Base-by-base conservation (phyloP, 805 yeast genomes). In the Debaryomyces hansenii region DNA sequence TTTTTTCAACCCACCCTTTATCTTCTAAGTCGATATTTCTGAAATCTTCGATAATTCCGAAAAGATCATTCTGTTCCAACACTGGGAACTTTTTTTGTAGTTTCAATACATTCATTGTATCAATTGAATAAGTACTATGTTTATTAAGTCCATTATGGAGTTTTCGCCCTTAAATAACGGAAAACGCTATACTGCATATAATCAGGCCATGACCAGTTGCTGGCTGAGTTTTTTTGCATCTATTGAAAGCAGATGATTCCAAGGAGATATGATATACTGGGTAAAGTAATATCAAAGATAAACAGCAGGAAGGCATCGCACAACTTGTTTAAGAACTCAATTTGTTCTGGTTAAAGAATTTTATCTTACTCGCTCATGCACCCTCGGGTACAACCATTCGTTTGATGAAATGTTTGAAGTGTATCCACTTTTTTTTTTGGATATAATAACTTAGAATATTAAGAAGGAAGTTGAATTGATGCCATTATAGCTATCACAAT, bases 1-100 rank as follows among this genome's bases (percentile, higher is more conserved):
- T 90, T 70, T 92, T 92, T 62, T 92, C 97, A 35, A 85, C 90
- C 82, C 90, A 90, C 9, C 99, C 99, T 56, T 86, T 83, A 59
- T 92, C 99, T 38, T 92, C 96, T 29, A 84, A 56, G 59, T 94
- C 99, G 55, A 94, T 85, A 49, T 74, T 70, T 59, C 96, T 58
- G 74, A 94, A 94, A 56, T 85, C 87, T 48, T 92, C 97, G 58
- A 92, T 87, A 47, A 94, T 79, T 33, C 74, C 77, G 65, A 92
- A 91, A 40, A 94, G 74, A 53, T 91, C 97, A 54, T 87, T 88
- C 66, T 94, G 98, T 31, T 83, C 79, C 53, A 94, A 77, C 34
- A 80, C 75, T 3, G 99, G 97, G 67, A 81, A 91, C 72, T 89
- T 92, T 72, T 82, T 89, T 83, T 70, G 75, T 48, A 69, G 62